These are phyloP conservation scores for Nakazawaea laoshanensis DNA, from an alignment of 805 yeast species.

Conservation along the genomic window DNA sequence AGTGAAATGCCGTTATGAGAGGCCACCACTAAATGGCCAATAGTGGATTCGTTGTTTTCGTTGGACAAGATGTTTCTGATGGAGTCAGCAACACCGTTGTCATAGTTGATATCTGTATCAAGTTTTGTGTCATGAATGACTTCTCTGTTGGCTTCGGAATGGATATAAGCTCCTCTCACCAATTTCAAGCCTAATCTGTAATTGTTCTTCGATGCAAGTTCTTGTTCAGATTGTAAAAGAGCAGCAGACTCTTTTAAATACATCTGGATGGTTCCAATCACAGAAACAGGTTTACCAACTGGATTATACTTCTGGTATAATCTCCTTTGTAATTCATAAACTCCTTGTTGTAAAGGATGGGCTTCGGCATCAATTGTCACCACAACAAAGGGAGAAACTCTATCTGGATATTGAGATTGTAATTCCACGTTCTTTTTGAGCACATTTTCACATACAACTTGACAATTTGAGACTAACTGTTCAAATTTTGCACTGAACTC, in stretches of 20 bases:
- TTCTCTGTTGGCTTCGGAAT: constrained; percentile 69
- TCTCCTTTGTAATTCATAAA: constrained; percentile 80
- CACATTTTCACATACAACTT: constrained; percentile 49
- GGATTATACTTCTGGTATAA: constrained; percentile 69
- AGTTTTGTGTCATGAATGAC: constrained; percentile 71
- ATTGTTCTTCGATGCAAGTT: constrained; percentile 47
- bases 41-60: constrained; percentile 32
- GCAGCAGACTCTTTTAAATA: constrained; percentile 67
- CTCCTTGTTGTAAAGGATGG: constrained; percentile 81
- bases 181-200: constrained; percentile 82
- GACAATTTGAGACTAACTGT: constrained; percentile 56
- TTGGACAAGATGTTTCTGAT: constrained; percentile 44
- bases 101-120: constrained; percentile 74
- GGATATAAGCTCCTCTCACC: constrained; percentile 94
- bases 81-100: constrained; percentile 56
- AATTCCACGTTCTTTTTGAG: constrained; percentile 43
- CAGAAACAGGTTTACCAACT: constrained; percentile 45
- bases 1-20: constrained; percentile 84
- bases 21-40: constrained; percentile 83
- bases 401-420: constrained; percentile 45
- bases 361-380: constrained; percentile 90
- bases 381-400: constrained; percentile 65
- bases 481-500: constrained; percentile 43
- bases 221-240: constrained; percentile 53
- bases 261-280: constrained; percentile 91